phyloP scores from a whole-genome alignment of 2,329 filamentous ascomycete species.

The Penicillium sp. region DNA sequence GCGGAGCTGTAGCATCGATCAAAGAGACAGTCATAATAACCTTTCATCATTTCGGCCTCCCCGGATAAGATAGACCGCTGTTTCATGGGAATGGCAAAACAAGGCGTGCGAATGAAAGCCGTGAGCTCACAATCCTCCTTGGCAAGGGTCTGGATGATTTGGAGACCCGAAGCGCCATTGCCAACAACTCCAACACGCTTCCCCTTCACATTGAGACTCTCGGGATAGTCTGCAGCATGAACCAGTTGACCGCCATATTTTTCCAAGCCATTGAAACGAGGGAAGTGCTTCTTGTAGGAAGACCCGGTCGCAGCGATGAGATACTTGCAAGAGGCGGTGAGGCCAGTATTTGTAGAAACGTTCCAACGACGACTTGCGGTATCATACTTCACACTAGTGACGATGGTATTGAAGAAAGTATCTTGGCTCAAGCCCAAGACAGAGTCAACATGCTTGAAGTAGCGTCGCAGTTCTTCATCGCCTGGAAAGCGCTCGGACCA shows the following conservation, averaged over 20 bases:
- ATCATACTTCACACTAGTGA: constrained; percentile 45
- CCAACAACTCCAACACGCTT: constrained; percentile 19
- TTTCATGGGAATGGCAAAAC: constrained; percentile 62
- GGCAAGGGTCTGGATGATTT: constrained; percentile 17
- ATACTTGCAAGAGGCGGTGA: constrained; percentile 41
- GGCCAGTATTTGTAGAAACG: constrained; percentile 45
- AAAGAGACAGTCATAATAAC: constrained; percentile 53
- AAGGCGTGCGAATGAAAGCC: constrained; percentile 66
- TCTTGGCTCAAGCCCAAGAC: constrained; percentile 47
- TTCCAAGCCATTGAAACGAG: constrained; percentile 34
- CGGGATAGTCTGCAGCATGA: constrained; percentile 56
- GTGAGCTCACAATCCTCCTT: constrained; percentile 26
- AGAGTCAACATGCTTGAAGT: constrained; percentile 51
- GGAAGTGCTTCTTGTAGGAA: constrained; percentile 37
- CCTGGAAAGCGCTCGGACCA: constrained; percentile 39
- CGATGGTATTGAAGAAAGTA: constrained; percentile 45
- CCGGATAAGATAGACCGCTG: constrained; percentile 48
- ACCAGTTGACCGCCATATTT: constrained; percentile 52
- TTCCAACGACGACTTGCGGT: constrained; percentile 42
- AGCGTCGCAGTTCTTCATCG: constrained; percentile 42
- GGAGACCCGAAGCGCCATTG: constrained; percentile 20
- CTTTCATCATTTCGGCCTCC: constrained; percentile 51
- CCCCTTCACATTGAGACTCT: constrained; percentile 9
- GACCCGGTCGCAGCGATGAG: constrained; percentile 49
- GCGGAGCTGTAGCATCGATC: constrained; percentile 53